These are phyloP conservation scores for Ustulina deusta DNA, from an alignment of 2,329 filamentous ascomycete genomes.

Conservation along the genomic window DNA sequence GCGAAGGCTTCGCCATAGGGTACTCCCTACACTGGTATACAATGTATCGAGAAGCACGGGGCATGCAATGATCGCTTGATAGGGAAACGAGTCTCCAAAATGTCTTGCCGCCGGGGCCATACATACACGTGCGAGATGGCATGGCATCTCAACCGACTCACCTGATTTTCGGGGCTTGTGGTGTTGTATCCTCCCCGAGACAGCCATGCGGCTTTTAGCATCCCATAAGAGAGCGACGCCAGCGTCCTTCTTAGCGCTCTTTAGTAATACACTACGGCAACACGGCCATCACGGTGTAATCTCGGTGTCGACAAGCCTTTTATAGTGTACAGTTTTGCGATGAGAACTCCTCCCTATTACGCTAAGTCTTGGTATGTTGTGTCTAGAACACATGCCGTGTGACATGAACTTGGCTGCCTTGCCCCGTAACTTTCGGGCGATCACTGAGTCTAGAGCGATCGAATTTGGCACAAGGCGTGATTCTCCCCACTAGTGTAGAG, in stretches of 20 bases:
- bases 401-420: slow-evolving; percentile 28
- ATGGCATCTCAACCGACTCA: slow-evolving; percentile 22
- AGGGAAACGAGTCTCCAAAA: slow-evolving; percentile 24
- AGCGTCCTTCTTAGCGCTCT: neutral
- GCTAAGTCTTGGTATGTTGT: slow-evolving; percentile 17
- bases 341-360: neutral
- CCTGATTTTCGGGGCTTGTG: slow-evolving; percentile 29
- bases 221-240: slow-evolving; percentile 15
- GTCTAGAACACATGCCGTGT: slow-evolving; percentile 37
- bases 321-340: slow-evolving; percentile 9
- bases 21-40: neutral
- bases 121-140: slow-evolving; percentile 24
- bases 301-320: slow-evolving; percentile 21
- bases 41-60: slow-evolving; percentile 2
- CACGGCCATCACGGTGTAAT: neutral
- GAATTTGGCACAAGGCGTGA: slow-evolving; percentile 31
- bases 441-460: slow-evolving; percentile 39
- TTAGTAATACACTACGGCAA: neutral
- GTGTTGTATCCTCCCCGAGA: slow-evolving; percentile 23
- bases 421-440: slow-evolving; percentile 33
- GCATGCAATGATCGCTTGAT: slow-evolving; percentile 32
- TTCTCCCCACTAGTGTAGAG: slow-evolving; percentile 18
- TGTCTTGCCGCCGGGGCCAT: slow-evolving; percentile 19
- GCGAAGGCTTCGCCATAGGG: neutral
- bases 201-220: slow-evolving; percentile 25